Conservation (phyloP, 2,329 filamentous ascomycete species). For the Ascosphaera aggregata region DNA sequence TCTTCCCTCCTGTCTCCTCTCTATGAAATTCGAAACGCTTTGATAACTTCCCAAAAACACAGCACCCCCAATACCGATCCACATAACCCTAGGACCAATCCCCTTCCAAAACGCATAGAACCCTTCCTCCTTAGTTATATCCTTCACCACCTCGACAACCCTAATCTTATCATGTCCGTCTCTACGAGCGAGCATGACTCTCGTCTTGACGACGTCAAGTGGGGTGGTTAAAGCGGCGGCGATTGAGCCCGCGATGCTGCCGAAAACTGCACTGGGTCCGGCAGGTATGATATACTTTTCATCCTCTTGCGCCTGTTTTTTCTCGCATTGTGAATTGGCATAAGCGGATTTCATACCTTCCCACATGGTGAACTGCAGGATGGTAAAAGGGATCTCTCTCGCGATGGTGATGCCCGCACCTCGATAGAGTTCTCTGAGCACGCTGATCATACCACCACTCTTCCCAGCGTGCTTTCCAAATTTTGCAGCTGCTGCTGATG, state of each 20-base stretch:
- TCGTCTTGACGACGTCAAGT: conserved; percentile 86
- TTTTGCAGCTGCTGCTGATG: too few relatives aligned
- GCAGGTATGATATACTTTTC: conserved; percentile 45
- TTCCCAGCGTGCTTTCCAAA: too few relatives aligned
- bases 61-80: conserved; percentile 86
- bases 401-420: conserved; percentile 86
- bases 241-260: conserved; percentile 59
- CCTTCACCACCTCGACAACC: conserved; percentile 30
- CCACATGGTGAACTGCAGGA: conserved; percentile 95
- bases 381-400: conserved; percentile 89
- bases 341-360: conserved; percentile 54
- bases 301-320: too few relatives aligned
- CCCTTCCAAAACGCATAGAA: conserved; percentile 23
- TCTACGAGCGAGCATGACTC: conserved; percentile 71
- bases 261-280: conserved; percentile 61
- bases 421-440: conserved; percentile 57
- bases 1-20: conserved; percentile 14
- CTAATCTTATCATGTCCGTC: conserved; percentile 25
- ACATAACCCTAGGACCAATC: conserved; percentile 60
- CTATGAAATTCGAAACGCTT: conserved; percentile 56
- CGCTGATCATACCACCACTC: conserved; percentile 31
- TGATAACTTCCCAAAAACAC: conserved; percentile 92
- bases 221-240: conserved; percentile 81
- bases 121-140: conserved; percentile 32
- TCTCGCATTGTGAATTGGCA: conserved; percentile 11